Evolutionary conservation across 2,329 filamentous ascomycete species (phyloP), one percentile per base, ranked within the genome.

Genomic region (Penicillium sp.): DNA sequence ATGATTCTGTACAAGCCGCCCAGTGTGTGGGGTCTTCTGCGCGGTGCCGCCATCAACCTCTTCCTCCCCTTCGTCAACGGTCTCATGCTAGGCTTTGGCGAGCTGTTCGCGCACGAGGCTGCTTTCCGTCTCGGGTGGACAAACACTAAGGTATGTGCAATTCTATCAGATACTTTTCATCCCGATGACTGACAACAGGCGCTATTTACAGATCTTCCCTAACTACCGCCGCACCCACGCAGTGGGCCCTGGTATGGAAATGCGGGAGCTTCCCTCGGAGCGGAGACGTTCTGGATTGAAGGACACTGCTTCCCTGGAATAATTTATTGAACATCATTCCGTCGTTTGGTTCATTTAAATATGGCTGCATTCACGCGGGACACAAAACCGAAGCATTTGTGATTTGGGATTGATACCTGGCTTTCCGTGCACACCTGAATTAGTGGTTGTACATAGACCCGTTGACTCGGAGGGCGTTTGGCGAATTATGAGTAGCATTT

Each of bases 81-180:
- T 43, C 84, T 99, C 80, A 99, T 99, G 94, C 77, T 99, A 67
- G 94, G 94, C 2, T 97, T 99, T 69, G 94, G 94, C 63, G 94
- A 99, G 77, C 77, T 99, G 47, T 93, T 99, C 74, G 94, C 94
- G 51, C 94, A 99, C 70, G 94, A 99, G 78, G 88, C 90, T 47
- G 94, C 94, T 1, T 99, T 93, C 70, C 81, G 93, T 67, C 78
- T 97, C 64, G 94, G 94, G 57, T 99, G 94, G 94, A 87, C 89
- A 60, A 88, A 88, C 51, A 97, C 94, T 56, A 96, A 94, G 85
- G 94, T 97, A 81, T 43, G 83, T 61, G 27, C 1, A 5, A 50
- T 40, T 3, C 9, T 29, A 27, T 16, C 10, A 30, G 7, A 27
- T 29, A 13, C 26, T 16, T 10, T 27, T 26, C 13, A 55, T 23